Percentiles rank a stretch among this genome's conserved stretches.
phyloP scores from a whole-genome alignment of 352 stramenopile species.

The Phytophthora crassamura region DNA sequence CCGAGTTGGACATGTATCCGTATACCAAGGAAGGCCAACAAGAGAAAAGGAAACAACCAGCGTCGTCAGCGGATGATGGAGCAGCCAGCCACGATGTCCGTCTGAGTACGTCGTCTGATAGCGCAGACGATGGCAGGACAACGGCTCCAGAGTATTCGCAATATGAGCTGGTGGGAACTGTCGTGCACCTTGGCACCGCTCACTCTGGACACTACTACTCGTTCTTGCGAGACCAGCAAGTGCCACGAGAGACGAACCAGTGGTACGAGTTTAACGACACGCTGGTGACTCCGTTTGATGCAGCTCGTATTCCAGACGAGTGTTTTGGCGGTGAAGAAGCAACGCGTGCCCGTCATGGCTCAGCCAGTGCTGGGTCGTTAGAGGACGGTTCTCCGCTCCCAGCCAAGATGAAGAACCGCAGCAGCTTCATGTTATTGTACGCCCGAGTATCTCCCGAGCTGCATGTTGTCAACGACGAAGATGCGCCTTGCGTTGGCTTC shows the following conservation, averaged over 20 bases:
- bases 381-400: constrained; percentile 28
- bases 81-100: constrained; percentile 28
- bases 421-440: constrained; percentile 91
- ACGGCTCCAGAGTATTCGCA: constrained; percentile 82
- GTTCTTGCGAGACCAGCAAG: constrained; percentile 78
- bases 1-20: constrained; percentile 87
- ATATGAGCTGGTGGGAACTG: constrained; percentile 88
- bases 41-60: constrained; percentile 52
- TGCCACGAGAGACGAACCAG: constrained; percentile 32
- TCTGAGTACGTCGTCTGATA: constrained; percentile 37
- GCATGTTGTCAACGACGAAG: constrained; percentile 20
- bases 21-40: constrained; percentile 91
- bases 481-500: constrained; percentile 35
- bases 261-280: constrained; percentile 93
- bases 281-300: constrained; percentile 80
- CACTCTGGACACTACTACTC: constrained; percentile 93
- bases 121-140: constrained; percentile 27
- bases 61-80: constrained; percentile 29
- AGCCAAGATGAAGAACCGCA: constrained; percentile 78
- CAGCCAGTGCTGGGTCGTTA: constrained; percentile 19
- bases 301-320: constrained; percentile 70
- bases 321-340: constrained; percentile 71
- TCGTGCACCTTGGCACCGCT: constrained; percentile 90
- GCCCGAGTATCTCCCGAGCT: constrained; percentile 60
- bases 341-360: constrained; percentile 24